Base-by-base conservation (phyloP, 768 basidiomycete species). In the Hygrocybe punicea region DNA sequence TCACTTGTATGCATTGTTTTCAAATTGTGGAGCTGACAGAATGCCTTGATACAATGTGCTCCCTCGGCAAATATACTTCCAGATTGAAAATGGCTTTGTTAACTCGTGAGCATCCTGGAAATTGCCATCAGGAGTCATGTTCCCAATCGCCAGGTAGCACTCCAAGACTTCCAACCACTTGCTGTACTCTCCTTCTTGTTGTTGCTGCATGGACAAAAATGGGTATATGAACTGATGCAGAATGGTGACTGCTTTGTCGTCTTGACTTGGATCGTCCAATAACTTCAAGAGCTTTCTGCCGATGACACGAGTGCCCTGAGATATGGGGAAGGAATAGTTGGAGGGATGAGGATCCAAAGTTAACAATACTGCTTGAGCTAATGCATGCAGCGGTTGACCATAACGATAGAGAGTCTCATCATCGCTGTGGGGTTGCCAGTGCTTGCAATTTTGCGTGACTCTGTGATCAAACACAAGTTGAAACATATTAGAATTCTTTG, bases 91-190 rank as follows among this genome's bases (percentile, higher is more conserved):
- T 6, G 42, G 8, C 21, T 42, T 36, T 9, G 53, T 54, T 9
- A 54, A 7, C 13, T 54, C 17, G 16, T 24, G n/a, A 23, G 53
- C 6, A 23, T 39, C 16, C 44, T 16, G 21, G 23, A 54, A 54
- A 14, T 42, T 45, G n/a, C 53, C 53, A 54, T 54, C 40, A 3
- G 13, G 17, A 6, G 40, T 54, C 19, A 54, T 6, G 11, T 17
- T 4, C 9, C 10, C 6, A 21, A 54, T 9, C 3, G 53, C 39
- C 17, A 54, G 40, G 21, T 8, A 54, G 33, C 53, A 54, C 21
- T 54, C 53, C 37, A 54, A 42, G 2, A 54, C 53, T 24, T 39
- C 36, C 10, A 9, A 17, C 53, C 53, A 54, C 17, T 54, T 54
- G 53, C 13, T 54, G 42, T 45, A 44, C 16, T 44, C 42, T 17